Base-by-base conservation (phyloP, 2,329 filamentous ascomycete genomes). In the Magnaporthales sp. region DNA sequence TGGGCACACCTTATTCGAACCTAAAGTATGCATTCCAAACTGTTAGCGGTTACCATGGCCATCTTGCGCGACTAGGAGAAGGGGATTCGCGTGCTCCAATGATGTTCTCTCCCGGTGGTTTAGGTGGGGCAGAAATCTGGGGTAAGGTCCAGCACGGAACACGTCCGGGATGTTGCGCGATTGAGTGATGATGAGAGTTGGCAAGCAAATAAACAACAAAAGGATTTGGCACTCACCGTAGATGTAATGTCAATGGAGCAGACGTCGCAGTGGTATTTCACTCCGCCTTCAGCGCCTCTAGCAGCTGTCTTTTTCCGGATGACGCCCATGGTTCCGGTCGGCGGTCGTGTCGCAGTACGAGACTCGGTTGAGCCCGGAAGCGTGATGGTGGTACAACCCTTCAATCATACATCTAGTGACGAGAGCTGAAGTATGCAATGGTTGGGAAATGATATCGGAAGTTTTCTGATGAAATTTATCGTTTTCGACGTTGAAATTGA, bases 191-290 rank as follows among this genome's bases (percentile, higher is more conserved):
- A 15, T 27, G n/a, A 62, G 22, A 24, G 22, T 27, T 62, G 15
- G 60, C 31, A 63, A 26, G n/a, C 31, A 63, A 26, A 11, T 24
- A 65, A 67, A 62, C 38, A 51, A 64, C 29, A 56, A 60, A 65
- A 66, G 56, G 66, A 62, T 67, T 63, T 26, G 64, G 69, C 61
- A 83, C 90, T 74, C 84, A 96, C 95, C 62, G 95, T 99, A 5
- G 93, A 95, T 62, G 95, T 99, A 72, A 99, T 96, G 77, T 99
- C 95, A 67, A 92, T 92, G 61, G 92, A 96, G 78, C 95, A 99
- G 68, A 96, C 90, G 78, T 99, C 96, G 81, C 95, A 99, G 71
- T 98, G 92, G 77, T 96, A 99, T 77, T 98, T 97, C 32, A 93
- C 91, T 70, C 91, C 91, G 63, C 91, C 93, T 76, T 97, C 92